Conservation (phyloP, 495 filamentous ascomycete species). For the Tuber indicum region DNA sequence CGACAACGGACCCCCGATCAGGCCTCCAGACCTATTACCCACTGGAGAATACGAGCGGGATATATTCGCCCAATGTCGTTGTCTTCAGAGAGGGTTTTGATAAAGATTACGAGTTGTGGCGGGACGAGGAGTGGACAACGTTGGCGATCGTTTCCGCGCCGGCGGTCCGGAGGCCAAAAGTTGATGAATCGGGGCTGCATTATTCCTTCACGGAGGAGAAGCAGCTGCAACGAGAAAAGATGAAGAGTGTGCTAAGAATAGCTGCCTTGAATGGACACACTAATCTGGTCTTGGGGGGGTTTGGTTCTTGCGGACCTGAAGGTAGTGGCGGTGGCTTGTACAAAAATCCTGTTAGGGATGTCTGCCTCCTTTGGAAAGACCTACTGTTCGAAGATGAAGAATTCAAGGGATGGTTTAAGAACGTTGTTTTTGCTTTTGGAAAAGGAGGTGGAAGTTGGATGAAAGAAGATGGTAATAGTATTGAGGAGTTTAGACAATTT, state of each 20-base stretch:
- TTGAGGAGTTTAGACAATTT: conserved; percentile 11
- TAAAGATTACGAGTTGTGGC: conserved; percentile 49
- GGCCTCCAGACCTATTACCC: conserved; percentile 55
- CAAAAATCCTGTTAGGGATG: conserved; percentile 60
- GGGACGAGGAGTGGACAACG: conserved; percentile 45
- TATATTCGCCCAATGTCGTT: conserved; percentile 59
- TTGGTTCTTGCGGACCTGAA: conserved; percentile 58
- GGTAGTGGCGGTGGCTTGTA: conserved; percentile 43
- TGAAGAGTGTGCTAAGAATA: conserved; percentile 62
- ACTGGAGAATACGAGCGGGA: conserved; percentile 58
- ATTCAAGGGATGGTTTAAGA: conserved; percentile 59
- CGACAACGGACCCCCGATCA: conserved; percentile 48
- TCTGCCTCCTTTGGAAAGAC: conserved; percentile 63
- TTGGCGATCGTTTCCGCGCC: conserved; percentile 66
- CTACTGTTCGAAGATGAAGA: conserved; percentile 60
- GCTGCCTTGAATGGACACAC: conserved; percentile 54
- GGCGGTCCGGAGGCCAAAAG: conserved; percentile 62
- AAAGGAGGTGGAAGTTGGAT: conserved; percentile 24
- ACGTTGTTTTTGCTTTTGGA: conserved; percentile 64
- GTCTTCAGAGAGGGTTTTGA: conserved; percentile 52
- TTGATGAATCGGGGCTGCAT: conserved; percentile 56
- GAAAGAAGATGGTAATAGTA: conserved; percentile 16
- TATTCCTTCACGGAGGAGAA: conserved; percentile 64
- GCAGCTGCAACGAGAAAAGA: conserved; percentile 64
- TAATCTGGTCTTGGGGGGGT: conserved; percentile 61